Evolutionary conservation across 129 eudicot species (phyloP), one percentile per base, ranked within the genome.

Genomic region (Sambucus nigra): DNA sequence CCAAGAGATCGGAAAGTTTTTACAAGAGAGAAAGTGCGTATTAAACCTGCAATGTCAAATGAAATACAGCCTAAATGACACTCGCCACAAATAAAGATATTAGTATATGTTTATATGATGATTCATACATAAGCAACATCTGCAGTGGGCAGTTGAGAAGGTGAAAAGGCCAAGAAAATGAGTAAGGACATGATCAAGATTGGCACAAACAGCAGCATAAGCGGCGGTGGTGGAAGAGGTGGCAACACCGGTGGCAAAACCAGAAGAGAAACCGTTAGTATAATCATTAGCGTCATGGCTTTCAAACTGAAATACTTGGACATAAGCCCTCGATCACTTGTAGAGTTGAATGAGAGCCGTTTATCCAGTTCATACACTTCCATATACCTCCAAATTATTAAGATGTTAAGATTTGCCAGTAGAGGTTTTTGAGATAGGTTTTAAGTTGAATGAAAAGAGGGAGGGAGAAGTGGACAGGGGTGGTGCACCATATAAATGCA

Each of bases 171-270:
- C 48, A 42, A 16, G 48, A 42, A 42, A 2, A 42, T 42, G 5
- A 42, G 48, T 1, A 16, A 15, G 20, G 7, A 1, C 2, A 42
- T 42, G 15, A 42, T 42, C 17, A 42, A 42, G 48, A 42, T 16
- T 18, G 48, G 48, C 19, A 42, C 16, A 7, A 7, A 13, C 5
- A 42, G 18, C 14, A 42, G 20, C 20, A 42, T 7, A 18, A 42
- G 16, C 18, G 48, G 48, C 0, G 48, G 48, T n/a, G 48, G 48
- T 1, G 48, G 48, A 42, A 42, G 48, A 18, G 48, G 48, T 20
- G 48, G 48, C 48, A 42, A 16, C 20, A 42, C 48, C 48, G 16
- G 19, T 7, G 48, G 48, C 48, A 42, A 42, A 18, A 42, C 48
- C 48, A 42, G 1, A 7, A 42, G 48, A 3, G 48, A 42, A 6